phyloP scores from a whole-genome alignment of 2,329 filamentous ascomycete genomes.

The Furcasterigmium furcatum region DNA sequence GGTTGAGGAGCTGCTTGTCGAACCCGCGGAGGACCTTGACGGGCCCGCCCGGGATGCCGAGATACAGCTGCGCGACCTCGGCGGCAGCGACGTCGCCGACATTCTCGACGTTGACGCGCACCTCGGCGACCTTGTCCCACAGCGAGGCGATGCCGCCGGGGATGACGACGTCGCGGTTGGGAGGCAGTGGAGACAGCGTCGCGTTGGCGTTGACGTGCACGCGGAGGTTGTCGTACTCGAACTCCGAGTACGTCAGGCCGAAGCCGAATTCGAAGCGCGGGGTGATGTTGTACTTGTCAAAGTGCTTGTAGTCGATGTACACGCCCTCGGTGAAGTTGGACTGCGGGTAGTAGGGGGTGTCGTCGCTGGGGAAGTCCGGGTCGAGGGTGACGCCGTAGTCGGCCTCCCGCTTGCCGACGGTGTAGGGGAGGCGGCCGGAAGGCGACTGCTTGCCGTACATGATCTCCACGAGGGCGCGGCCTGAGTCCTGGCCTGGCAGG shows the following conservation, averaged over 20 bases:
- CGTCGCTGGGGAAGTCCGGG: constrained; percentile 47
- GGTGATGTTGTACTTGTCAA: constrained; percentile 40
- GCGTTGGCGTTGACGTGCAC: constrained; percentile 51
- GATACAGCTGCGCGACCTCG: constrained; percentile 76
- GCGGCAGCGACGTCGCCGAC: constrained; percentile 63
- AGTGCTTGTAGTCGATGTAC: constrained; percentile 52
- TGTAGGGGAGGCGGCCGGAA: constrained; percentile 74
- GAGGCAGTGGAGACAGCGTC: constrained; percentile 66
- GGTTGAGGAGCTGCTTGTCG: constrained; percentile 68
- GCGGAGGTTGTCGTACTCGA: constrained; percentile 40
- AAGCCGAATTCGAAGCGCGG: constrained; percentile 54
- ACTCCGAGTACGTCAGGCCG: constrained; percentile 53
- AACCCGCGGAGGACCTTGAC: constrained; percentile 71
- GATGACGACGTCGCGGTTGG: constrained; percentile 44
- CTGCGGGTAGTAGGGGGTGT: constrained; percentile 53
- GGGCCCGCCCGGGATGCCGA: constrained; percentile 74
- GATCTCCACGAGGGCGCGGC: constrained; percentile 76
- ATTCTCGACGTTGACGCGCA: constrained; percentile 70
- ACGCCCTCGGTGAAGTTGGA: constrained; percentile 57
- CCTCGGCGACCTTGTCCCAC: constrained; percentile 67
- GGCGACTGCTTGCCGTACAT: constrained; percentile 80
- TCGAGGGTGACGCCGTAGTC: constrained; percentile 61
- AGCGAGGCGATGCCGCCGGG: constrained; percentile 63
- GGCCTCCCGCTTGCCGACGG: constrained; percentile 64
- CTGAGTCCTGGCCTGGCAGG: constrained; percentile 78